A percentile compares a stretch with the other conserved stretches of the same genome.
These are phyloP conservation scores for Gastrodia elata DNA, from an alignment of 106 monocot species.

Conservation along the genomic window DNA sequence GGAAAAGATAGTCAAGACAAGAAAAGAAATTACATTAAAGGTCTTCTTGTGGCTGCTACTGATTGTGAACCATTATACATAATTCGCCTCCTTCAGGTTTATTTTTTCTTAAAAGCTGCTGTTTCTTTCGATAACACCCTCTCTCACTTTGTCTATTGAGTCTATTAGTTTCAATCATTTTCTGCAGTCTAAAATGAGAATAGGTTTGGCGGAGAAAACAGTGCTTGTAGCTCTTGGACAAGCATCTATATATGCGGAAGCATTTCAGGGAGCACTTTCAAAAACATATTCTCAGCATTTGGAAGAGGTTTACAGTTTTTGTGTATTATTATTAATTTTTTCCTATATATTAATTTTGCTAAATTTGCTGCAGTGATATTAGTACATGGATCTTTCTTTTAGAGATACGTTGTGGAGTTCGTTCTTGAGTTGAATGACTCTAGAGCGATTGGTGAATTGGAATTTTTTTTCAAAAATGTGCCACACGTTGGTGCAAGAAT, in stretches of 20 bases:
- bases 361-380: background rate
- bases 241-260: constrained; percentile 66
- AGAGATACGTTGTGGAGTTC: no score
- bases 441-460: no score
- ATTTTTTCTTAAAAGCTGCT: constrained; percentile 3
- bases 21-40: constrained; percentile 92
- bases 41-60: constrained; percentile 95
- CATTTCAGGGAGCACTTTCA: constrained; percentile 16
- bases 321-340: background rate
- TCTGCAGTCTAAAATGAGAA: constrained; percentile 90
- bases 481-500: no score
- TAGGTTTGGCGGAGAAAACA: constrained; percentile 97
- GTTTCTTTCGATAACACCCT: background rate
- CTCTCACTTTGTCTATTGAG: background rate
- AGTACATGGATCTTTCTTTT: no score
- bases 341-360: background rate
- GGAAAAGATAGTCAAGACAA: constrained; percentile 98
- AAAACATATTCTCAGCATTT: constrained; percentile 34
- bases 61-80: constrained; percentile 95
- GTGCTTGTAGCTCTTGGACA: constrained; percentile 92
- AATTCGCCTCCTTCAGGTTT: constrained; percentile 86
- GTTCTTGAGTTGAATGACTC: no score
- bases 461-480: no score
- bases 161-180: background rate
- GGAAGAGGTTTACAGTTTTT: constrained; percentile 54